phyloP scores from a whole-genome alignment of 106 monocot species.

The Allium cepa region DNA sequence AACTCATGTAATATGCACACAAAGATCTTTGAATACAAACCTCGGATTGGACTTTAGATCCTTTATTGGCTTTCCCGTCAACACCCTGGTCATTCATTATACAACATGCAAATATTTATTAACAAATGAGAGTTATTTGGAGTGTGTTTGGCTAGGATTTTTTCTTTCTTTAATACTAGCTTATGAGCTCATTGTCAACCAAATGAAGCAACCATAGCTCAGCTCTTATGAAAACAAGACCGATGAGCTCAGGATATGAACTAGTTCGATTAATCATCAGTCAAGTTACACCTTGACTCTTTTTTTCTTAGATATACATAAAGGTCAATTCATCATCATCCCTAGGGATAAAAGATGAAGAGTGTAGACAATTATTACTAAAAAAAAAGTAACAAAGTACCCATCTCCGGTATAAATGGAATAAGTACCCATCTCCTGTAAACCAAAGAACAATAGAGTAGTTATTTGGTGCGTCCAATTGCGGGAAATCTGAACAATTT shows the following conservation, averaged over 20 bases:
- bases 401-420: constrained; percentile 41
- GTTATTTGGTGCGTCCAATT: constrained; percentile 87
- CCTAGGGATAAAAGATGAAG: constrained; percentile 17
- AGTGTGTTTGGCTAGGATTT: no score
- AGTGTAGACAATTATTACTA: constrained; percentile 2
- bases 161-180: no score
- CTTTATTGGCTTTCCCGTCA: constrained; percentile 46
- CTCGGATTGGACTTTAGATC: constrained; percentile 50
- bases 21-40: constrained; percentile 21
- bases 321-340: constrained; percentile 64
- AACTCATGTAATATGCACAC: background rate
- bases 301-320: no score
- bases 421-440: constrained; percentile 58
- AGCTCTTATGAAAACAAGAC: no score
- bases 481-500: constrained; percentile 68
- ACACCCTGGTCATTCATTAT: constrained; percentile 45
- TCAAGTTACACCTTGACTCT: no score
- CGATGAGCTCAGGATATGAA: no score
- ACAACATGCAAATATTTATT: constrained; percentile 1
- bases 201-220: no score
- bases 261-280: no score
- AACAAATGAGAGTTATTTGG: background rate
- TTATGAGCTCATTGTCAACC: background rate
- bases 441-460: constrained; percentile 72
- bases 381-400: constrained; percentile 18